These are phyloP conservation scores for Hymenoscyphus repandus DNA, from an alignment of 2,329 filamentous ascomycete genomes.

Conservation along the genomic window DNA sequence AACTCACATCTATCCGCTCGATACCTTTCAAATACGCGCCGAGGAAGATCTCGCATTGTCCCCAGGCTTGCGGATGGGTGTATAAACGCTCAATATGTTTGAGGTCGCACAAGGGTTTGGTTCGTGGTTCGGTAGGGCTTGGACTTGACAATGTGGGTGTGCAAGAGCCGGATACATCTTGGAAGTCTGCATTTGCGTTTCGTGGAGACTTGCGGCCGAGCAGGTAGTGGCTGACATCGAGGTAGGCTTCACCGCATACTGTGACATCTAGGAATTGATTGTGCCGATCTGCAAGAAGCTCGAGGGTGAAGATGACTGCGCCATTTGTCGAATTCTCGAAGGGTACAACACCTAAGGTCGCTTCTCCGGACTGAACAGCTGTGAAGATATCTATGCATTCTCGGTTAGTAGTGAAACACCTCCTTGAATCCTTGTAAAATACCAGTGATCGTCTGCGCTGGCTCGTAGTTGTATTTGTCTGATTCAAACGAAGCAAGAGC, in stretches of 20 bases:
- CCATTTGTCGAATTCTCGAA: constrained; percentile 97
- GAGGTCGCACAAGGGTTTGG: constrained; percentile 46
- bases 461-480: constrained; percentile 33
- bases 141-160: constrained; percentile 47
- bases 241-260: constrained; percentile 79
- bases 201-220: constrained; percentile 46
- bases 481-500: constrained; percentile 45
- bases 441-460: constrained; percentile 41
- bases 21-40: constrained; percentile 61
- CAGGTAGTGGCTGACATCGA: constrained; percentile 84
- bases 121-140: constrained; percentile 39
- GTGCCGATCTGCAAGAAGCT: constrained; percentile 75
- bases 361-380: constrained; percentile 62
- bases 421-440: constrained; percentile 5
- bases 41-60: constrained; percentile 79
- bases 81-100: constrained; percentile 70
- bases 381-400: constrained; percentile 65
- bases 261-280: constrained; percentile 59
- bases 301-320: constrained; percentile 82
- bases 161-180: constrained; percentile 39
- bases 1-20: constrained; percentile 79
- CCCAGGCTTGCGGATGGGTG: constrained; percentile 93
- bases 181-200: constrained; percentile 13
- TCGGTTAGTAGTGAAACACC: constrained; percentile 6
- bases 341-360: constrained; percentile 75